Evolutionary conservation across 2,329 filamentous ascomycete species (phyloP).

Genomic region (Epichloe bromicola): DNA sequence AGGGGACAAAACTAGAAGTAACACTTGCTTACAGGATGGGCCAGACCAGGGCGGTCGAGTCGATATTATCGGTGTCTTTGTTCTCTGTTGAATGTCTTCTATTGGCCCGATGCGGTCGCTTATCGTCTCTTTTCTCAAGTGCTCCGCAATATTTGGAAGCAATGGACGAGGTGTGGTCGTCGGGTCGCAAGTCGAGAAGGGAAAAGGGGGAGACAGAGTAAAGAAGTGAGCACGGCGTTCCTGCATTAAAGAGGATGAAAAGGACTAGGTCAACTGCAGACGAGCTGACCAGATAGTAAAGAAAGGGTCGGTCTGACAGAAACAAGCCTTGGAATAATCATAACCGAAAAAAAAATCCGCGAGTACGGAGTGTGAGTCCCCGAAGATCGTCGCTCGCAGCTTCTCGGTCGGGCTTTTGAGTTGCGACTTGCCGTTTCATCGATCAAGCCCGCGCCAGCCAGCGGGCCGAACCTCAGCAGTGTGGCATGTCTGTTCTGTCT

Average conservation of each 20-base stretch:
- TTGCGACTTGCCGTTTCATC: not conserved
- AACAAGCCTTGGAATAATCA: not conserved
- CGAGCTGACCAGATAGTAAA: too few relatives aligned
- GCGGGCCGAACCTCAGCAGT: not conserved
- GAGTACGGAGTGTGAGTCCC: not conserved
- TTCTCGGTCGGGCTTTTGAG: not conserved
- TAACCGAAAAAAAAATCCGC: too few relatives aligned
- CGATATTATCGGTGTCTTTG: not conserved
- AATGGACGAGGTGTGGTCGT: not conserved
- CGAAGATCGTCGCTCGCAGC: not conserved
- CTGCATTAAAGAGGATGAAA: too few relatives aligned
- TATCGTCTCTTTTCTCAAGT: not conserved
- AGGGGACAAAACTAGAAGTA: too few relatives aligned
- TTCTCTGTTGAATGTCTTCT: not conserved
- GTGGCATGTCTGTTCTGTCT: too few relatives aligned
- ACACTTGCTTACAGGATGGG: not conserved
- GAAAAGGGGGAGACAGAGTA: not conserved
- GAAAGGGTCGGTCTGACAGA: not conserved
- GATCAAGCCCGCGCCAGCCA: not conserved
- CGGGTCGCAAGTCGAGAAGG: too few relatives aligned
- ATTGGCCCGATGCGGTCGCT: not conserved
- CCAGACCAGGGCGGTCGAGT: not conserved
- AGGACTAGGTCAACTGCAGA: too few relatives aligned
- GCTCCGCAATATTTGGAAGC: not conserved
- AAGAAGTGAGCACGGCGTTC: too few relatives aligned